Base-by-base conservation (phyloP, 345 rosid genomes). In the Sonneratia caseolaris region DNA sequence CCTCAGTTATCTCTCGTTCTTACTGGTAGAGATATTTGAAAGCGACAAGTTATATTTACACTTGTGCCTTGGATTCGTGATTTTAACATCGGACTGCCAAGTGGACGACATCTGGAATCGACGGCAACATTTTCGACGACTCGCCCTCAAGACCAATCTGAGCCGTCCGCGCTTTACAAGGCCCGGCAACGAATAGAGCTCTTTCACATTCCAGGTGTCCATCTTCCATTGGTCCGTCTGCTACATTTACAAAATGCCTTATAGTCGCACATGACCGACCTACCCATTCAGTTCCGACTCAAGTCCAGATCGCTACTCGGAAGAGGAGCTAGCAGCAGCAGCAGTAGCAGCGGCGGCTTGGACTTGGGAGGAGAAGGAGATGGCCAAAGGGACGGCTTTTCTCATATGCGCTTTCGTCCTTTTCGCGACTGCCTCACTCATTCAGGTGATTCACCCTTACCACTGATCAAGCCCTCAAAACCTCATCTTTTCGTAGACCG, bases 381-480 rank as follows among this genome's bases (percentile, higher is more conserved):
- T n/a, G 45, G 70, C 53, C 35, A 19, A 42, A 48, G 73, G 68
- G 78, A 86, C 80, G 76, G 70, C 80, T 66, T 75, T 68, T 66
- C 38, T 79, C 49, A 64, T 89, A 8, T 83, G 79, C 70, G 56
- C 81, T 22, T 40, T 89, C 13, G 55, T 84, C 62, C 69, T 90
- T 36, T 8, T 85, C 51, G 92, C 85, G 71, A 37, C 89, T 72
- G 48, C 86, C 48, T 47, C 81, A 40, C 74, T 75, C 24, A 73
- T 78, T 70, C 87, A 87, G 91, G 98, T 88, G 14, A n/a, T 22
- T 22, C 61, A 19, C 24, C 24, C 22, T 55, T 55, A 3, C 24
- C 61, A 19, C 22, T 21, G 61, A 19, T 55, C 61, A 22, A 22
- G 35, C 64, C 32, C 35, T 22, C 35, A 57, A 8, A 57, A 57